phyloP scores from a whole-genome alignment of 257 asterid genomes.

The Forsythia suspensa region DNA sequence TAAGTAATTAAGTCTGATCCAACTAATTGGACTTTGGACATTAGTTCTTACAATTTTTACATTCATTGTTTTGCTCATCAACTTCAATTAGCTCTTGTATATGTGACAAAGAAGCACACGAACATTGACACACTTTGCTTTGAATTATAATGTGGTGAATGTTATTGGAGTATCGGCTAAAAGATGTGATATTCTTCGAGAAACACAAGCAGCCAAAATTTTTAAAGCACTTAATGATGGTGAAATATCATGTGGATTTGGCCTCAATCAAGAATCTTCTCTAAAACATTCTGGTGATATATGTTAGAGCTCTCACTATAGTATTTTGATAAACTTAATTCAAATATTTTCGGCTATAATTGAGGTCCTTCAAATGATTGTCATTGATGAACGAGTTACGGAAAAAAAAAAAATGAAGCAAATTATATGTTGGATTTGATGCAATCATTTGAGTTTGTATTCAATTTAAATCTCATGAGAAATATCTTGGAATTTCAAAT shows the following conservation, averaged over 20 bases:
- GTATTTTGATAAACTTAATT: neutral
- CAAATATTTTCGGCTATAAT: neutral
- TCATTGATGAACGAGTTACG: neutral
- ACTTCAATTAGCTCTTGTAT: neutral
- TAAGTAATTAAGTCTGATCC: too few relatives aligned
- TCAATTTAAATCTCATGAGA: neutral
- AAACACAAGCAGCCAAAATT: neutral
- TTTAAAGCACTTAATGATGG: neutral
- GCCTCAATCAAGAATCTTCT: neutral
- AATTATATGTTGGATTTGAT: neutral
- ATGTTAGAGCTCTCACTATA: too few relatives aligned
- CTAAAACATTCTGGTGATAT: neutral
- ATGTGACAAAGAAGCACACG: neutral
- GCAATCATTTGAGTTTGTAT: neutral
- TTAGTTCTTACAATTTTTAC: too few relatives aligned
- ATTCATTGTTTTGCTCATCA: neutral
- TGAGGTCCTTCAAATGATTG: neutral
- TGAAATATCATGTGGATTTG: neutral
- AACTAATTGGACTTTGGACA: too few relatives aligned
- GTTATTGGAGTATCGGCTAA: too few relatives aligned
- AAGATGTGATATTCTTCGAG: neutral
- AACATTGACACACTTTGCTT: neutral
- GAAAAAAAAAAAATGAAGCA: neutral
- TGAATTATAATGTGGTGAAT: neutral
- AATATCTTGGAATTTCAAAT: neutral